Evolutionary conservation across 192 early-diverging fungal species (phyloP), one percentile per base, ranked within the genome.

Genomic region (Martensiomyces pterosporus): DNA sequence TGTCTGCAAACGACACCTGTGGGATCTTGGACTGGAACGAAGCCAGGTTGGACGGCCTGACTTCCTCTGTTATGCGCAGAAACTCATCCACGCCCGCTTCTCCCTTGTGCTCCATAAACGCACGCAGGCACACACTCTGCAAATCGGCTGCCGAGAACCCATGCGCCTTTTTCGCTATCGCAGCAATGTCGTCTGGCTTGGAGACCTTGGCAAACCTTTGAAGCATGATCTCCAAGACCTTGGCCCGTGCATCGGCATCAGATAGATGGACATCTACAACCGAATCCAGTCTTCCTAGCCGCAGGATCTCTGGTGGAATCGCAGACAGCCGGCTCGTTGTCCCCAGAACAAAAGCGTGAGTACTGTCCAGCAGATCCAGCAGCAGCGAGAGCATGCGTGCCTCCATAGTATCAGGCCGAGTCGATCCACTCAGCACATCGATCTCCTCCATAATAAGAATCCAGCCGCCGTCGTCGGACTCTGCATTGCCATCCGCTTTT

Each of bases 71-170:
- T 26, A 43, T 47, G n/a, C 34, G 37, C 10, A 67, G 9, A 44
- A 63, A 13, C 43, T 54, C 57, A 49, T 75, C 39, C 16, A 46
- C 56, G 38, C 63, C 43, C 36, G 36, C 57, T 19, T 49, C 39
- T n/a, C 15, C 38, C 26, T 17, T 39, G 2, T 46, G 59, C 38
- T 56, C 76, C 59, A 62, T 75, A 60, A 48, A 85, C 38, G 43
- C 49, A 64, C 57, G 29, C 68, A 74, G 13, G 67, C 84, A 89
- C 23, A 88, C 47, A 24, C 72, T 83, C 67, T 86, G 79, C 45
- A 94, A 63, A 66, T 94, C 91, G 10, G 86, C 81, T 1, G 86
- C 80, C 0, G 87, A 86, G 60, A 87, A 89, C n/a, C 91, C 89
- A 29, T 75, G 66, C 0, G 65, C 55, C 24, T 39, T 44, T 24